Conservation (phyloP, 2,329 filamentous ascomycete genomes). For the Colletotrichum liaoningense region DNA sequence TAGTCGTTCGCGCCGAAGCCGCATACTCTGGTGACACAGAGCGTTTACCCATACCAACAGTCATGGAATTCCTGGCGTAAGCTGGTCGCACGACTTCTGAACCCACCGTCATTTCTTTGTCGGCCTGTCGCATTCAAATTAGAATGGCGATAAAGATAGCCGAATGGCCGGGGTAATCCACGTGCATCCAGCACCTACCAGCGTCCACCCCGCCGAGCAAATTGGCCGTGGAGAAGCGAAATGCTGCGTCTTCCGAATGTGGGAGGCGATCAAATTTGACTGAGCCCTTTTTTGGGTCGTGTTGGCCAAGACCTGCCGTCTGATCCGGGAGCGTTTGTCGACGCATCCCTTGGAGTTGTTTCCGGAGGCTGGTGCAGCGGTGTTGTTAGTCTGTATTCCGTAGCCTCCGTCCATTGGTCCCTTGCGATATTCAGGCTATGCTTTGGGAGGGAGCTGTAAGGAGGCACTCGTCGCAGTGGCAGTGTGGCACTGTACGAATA, state of each 20-base stretch:
- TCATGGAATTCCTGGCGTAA: background rate
- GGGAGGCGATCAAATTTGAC: conserved; percentile 19
- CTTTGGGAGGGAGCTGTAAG: background rate
- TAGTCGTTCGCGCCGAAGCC: background rate
- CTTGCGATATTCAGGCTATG: conserved; percentile 4
- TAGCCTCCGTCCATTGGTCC: background rate
- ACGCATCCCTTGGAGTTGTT: conserved; percentile 4
- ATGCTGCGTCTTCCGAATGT: conserved; percentile 24
- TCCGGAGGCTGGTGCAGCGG: background rate
- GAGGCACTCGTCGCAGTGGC: background rate
- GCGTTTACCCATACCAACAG: background rate
- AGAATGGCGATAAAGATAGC: conserved; percentile 32
- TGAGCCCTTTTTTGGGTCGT: conserved; percentile 1
- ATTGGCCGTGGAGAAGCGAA: conserved; percentile 32
- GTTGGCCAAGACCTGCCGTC: conserved; percentile 35
- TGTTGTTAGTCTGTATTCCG: no score
- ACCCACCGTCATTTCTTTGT: conserved; percentile 15
- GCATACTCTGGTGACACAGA: conserved; percentile 4
- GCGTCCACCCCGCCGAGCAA: conserved; percentile 2
- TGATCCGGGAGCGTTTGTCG: conserved; percentile 22
- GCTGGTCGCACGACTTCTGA: conserved; percentile 4
- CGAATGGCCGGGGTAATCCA: conserved; percentile 32
- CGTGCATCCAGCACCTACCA: conserved; percentile 6
- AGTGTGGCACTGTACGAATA: background rate
- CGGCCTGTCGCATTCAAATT: conserved; percentile 26